Conservation (phyloP, 2,329 filamentous ascomycete genomes). For the Epichloe sylvatica region DNA sequence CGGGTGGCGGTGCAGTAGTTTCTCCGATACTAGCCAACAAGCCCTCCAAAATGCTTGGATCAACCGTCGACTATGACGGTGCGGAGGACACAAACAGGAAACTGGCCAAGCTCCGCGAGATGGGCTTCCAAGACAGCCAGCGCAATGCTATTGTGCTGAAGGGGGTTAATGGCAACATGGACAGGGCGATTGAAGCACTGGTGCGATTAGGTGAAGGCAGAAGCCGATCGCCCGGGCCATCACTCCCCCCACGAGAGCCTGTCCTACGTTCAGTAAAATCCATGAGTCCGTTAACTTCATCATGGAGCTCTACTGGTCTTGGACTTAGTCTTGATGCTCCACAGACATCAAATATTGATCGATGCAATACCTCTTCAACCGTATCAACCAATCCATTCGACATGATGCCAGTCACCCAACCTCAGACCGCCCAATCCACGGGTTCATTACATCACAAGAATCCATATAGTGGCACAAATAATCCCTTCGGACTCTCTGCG, state of each 20-base stretch:
- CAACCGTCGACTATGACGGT: conserved; percentile 43
- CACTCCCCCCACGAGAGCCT: conserved; percentile 31
- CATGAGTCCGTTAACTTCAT: conserved; percentile 37
- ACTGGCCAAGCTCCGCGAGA: conserved; percentile 62
- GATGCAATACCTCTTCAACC: conserved; percentile 27
- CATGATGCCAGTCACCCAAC: conserved; percentile 36
- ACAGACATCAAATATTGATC: conserved; percentile 16
- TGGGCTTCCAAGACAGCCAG: conserved; percentile 80
- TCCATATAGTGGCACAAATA: conserved; percentile 43
- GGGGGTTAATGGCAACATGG: conserved; percentile 70
- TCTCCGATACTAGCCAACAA: conserved; percentile 41
- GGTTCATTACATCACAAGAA: conserved; percentile 46
- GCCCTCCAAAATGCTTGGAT: conserved; percentile 54
- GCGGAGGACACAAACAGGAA: conserved; percentile 59
- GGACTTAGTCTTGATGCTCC: conserved; percentile 21
- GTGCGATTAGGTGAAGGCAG: conserved; percentile 65
- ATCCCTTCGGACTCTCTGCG: conserved; percentile 51
- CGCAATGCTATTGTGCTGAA: conserved; percentile 72
- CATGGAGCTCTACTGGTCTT: conserved; percentile 16
- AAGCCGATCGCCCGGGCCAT: conserved; percentile 25
- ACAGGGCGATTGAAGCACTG: conserved; percentile 73
- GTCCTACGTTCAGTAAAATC: conserved; percentile 36
- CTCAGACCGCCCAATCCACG: conserved; percentile 52
- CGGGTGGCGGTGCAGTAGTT: conserved; percentile 11
- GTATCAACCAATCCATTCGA: conserved; percentile 56